phyloP scores from a whole-genome alignment of 345 rosid genomes.

The Pelargonium nanum region DNA sequence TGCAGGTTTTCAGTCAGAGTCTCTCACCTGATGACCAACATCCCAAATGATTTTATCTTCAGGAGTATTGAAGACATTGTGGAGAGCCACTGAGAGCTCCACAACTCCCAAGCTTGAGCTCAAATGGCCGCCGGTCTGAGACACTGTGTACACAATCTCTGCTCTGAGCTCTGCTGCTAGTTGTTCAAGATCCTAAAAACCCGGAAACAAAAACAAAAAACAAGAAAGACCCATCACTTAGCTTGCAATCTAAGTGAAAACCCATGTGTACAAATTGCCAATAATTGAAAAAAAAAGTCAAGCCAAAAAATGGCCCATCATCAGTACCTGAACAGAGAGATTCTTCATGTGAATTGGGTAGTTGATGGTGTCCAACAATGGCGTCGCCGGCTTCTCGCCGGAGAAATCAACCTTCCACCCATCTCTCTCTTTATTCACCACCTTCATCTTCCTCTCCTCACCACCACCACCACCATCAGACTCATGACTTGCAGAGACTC shows the following conservation, averaged over 20 bases:
- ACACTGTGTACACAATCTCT: conserved; percentile 43
- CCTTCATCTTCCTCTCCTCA: conserved; percentile 21
- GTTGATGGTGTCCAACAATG: conserved; percentile 62
- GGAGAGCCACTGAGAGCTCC: conserved; percentile 52
- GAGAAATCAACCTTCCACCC: conserved; percentile 41
- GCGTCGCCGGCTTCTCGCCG: conserved; percentile 47
- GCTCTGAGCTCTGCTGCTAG: conserved; percentile 57
- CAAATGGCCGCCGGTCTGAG: conserved; percentile 60
- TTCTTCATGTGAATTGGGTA: conserved; percentile 73
- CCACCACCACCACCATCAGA: conserved; percentile 31
- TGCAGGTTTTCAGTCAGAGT: neutral
- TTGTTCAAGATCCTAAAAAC: conserved; percentile 51
- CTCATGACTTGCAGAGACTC: conserved; percentile 24
- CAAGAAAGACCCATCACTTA: neutral
- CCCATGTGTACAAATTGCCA: neutral
- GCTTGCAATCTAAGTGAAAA: neutral
- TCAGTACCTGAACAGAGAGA: conserved; percentile 39
- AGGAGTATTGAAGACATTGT: conserved; percentile 52
- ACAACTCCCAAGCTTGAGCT: conserved; percentile 62
- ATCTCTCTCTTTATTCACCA: conserved; percentile 23
- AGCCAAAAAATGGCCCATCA: too few species aligned
- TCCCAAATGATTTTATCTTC: conserved; percentile 72
- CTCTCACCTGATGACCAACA: conserved; percentile 67
- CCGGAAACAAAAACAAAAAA: neutral
- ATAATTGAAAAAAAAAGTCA: neutral